phyloP scores from a whole-genome alignment of 2,329 filamentous ascomycete genomes.

The Apiospora marii region DNA sequence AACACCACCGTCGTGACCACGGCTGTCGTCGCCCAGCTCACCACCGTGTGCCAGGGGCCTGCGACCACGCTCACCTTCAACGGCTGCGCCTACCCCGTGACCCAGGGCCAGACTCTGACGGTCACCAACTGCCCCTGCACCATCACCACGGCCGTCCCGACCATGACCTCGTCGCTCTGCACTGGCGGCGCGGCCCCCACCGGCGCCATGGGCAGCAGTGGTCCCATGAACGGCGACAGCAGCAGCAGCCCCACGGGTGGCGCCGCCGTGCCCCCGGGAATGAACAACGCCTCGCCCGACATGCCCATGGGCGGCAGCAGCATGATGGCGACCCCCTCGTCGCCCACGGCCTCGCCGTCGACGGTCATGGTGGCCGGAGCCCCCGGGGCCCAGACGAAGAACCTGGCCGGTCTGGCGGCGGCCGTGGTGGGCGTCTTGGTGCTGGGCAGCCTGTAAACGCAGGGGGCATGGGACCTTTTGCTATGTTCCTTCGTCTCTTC shows the following conservation, averaged over 20 bases:
- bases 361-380: neutral
- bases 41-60: constrained; percentile 52
- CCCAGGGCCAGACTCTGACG: constrained; percentile 61
- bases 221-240: neutral
- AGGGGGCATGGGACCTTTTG: neutral
- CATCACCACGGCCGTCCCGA: constrained; percentile 36
- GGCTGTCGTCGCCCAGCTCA: constrained; percentile 36
- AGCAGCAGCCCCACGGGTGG: neutral
- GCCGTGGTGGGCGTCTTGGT: neutral
- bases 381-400: neutral
- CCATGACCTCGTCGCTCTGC: constrained; percentile 24
- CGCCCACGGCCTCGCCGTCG: constrained; percentile 9
- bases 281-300: neutral
- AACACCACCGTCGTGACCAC: constrained; percentile 39
- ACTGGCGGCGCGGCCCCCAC: neutral
- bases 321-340: neutral
- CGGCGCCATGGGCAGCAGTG: neutral
- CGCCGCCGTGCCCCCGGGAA: neutral
- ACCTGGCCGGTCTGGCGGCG: neutral
- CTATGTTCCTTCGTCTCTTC: neutral
- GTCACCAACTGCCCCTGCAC: constrained; percentile 64
- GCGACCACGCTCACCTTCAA: constrained; percentile 58
- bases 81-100: constrained; percentile 61
- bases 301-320: constrained; percentile 13
- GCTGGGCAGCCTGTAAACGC: neutral